Conservation (phyloP, 2,329 filamentous ascomycete genomes). For the Paradendryphiella salina region DNA sequence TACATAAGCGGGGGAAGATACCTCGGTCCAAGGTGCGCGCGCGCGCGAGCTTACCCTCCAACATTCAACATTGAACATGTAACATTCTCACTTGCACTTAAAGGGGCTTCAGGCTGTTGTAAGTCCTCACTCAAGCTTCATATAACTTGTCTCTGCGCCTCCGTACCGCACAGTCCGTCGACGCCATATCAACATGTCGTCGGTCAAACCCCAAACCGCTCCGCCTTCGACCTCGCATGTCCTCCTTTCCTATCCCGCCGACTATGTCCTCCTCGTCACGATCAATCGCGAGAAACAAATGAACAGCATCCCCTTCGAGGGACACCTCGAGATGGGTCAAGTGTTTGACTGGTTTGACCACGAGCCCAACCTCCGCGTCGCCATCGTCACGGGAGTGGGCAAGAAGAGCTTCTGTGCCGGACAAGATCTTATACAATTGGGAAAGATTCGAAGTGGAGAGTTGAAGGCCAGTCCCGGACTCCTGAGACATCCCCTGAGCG, state of each 20-base stretch:
- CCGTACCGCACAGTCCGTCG: not conserved
- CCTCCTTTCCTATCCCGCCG: constrained; percentile 52
- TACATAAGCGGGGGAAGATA: constrained; percentile 7
- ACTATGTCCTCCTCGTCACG: constrained; percentile 56
- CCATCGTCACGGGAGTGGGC: constrained; percentile 56
- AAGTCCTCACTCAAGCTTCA: no score
- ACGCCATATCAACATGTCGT: constrained; percentile 26
- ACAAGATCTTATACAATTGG: constrained; percentile 57
- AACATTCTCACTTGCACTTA: not conserved
- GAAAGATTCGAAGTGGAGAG: constrained; percentile 35
- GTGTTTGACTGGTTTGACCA: constrained; percentile 60
- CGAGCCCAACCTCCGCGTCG: constrained; percentile 54
- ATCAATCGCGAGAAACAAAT: constrained; percentile 56
- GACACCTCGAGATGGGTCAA: constrained; percentile 55
- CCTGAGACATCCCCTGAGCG: constrained; percentile 50
- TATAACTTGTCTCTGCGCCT: not conserved
- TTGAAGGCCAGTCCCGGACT: constrained; percentile 29
- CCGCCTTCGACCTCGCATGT: constrained; percentile 42
- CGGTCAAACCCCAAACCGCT: constrained; percentile 32
- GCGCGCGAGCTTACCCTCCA: not conserved
- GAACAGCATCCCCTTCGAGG: constrained; percentile 50
- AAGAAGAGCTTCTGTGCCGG: constrained; percentile 60
- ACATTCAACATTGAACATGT: constrained; percentile 8
- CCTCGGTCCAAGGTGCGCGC: constrained; percentile 10
- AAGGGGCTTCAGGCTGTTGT: not conserved